Evolutionary conservation across 1,284 basidiomycete species (phyloP), one percentile per base, ranked within the genome.

Genomic region (Neolentinus lepideus): DNA sequence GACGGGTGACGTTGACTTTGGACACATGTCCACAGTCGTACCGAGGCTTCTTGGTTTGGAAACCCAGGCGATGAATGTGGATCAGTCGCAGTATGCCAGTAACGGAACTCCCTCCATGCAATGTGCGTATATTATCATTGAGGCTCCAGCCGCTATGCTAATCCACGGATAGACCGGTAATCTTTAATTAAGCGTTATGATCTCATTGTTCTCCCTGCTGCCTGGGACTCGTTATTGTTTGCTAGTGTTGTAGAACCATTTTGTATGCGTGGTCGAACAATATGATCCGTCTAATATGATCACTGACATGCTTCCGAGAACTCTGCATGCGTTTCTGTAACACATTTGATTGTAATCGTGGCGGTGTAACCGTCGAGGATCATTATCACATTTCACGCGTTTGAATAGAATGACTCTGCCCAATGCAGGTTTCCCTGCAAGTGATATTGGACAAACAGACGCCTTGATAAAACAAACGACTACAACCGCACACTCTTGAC

Each of bases 401-500:
- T 12, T 31, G 29, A 31, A 31, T n/a, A n/a, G n/a, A n/a, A n/a
- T n/a, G n/a, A n/a, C n/a, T n/a, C n/a, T n/a, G n/a, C n/a, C n/a
- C n/a, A n/a, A n/a, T n/a, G n/a, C n/a, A n/a, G n/a, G n/a, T n/a
- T n/a, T n/a, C n/a, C n/a, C n/a, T n/a, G n/a, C n/a, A n/a, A n/a
- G n/a, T n/a, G n/a, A n/a, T n/a, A n/a, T n/a, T n/a, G n/a, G n/a
- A n/a, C n/a, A n/a, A n/a, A n/a, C n/a, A n/a, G n/a, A n/a, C n/a
- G n/a, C n/a, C n/a, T n/a, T n/a, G n/a, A n/a, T n/a, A n/a, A n/a
- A 43, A 43, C 8, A 21, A 31, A 4, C 43, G 4, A 50, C 58
- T 58, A 71, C 64, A 89, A 75, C 63, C 81, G 83, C 62, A 91
- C 78, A 69, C 89, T 88, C 78, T 95, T 96, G 75, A 92, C 78